Evolutionary conservation across 75 land plant genomes (phyloP).

Genomic region (Ceratopteris richardii): DNA sequence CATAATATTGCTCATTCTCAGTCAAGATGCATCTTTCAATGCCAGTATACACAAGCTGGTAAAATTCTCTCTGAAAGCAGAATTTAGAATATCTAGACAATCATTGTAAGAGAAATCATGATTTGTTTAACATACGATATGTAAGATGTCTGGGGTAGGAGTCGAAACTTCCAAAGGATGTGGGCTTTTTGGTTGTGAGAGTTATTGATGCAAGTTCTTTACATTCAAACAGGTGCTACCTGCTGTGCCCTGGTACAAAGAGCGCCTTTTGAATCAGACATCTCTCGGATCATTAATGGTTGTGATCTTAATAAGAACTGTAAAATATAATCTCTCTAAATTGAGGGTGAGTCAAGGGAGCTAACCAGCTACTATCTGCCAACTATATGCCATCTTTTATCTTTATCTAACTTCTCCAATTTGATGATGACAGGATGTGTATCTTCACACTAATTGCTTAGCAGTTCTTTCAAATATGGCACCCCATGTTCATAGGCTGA

Average conservation of each 20-base stretch:
- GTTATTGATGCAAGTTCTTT: no score
- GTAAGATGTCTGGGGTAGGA: no score
- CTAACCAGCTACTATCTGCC: background rate
- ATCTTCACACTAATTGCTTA: slow-evolving; percentile 85
- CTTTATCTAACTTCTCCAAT: background rate
- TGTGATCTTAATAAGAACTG: slow-evolving; percentile 70
- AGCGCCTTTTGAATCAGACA: slow-evolving; percentile 58
- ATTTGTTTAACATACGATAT: no score
- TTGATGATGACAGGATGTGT: slow-evolving; percentile 55
- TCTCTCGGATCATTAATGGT: slow-evolving; percentile 91
- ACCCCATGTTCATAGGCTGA: slow-evolving; percentile 78
- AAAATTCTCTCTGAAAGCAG: no score
- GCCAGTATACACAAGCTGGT: slow-evolving; percentile 85
- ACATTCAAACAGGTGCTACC: slow-evolving; percentile 46
- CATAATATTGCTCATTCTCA: slow-evolving; percentile 73
- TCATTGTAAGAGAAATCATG: background rate
- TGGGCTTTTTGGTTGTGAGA: no score
- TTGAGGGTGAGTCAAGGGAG: slow-evolving; percentile 40
- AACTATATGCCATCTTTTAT: background rate
- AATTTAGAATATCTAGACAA: background rate
- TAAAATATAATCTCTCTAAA: slow-evolving; percentile 78
- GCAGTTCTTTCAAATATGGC: slow-evolving; percentile 96
- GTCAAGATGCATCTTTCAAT: slow-evolving; percentile 90
- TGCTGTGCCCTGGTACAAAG: slow-evolving; percentile 83
- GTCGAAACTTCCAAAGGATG: no score